Evolutionary conservation across 306 rosid species (phyloP).

Genomic region (Mimosa pudica): DNA sequence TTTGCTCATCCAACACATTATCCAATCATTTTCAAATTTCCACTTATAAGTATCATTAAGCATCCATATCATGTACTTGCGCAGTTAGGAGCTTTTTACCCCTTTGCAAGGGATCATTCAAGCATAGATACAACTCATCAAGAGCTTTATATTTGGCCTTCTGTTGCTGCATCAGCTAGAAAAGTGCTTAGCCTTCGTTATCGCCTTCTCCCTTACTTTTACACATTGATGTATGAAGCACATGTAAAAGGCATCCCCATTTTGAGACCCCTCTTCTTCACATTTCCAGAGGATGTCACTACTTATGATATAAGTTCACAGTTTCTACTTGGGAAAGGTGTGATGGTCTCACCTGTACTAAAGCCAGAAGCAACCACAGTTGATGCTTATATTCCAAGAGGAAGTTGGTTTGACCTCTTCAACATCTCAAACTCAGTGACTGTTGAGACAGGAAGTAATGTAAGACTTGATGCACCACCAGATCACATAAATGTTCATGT

Average conservation of each 20-base stretch:
- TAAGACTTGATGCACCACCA: conserved; percentile 65
- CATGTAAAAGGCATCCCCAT: conserved; percentile 71
- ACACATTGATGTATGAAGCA: conserved; percentile 83
- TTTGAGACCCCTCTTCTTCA: conserved; percentile 84
- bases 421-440: conserved; percentile 62
- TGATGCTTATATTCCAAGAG: conserved; percentile 74
- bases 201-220: conserved; percentile 78
- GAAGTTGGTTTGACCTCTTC: conserved; percentile 90
- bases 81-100: conserved; percentile 90
- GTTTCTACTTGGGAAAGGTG: conserved; percentile 72
- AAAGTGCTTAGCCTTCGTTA: conserved; percentile 85
- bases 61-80: neutral
- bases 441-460: conserved; percentile 47
- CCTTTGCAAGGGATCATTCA: conserved; percentile 90
- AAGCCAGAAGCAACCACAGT: conserved; percentile 55
- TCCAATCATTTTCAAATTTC: neutral
- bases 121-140: conserved; percentile 43
- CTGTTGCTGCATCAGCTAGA: conserved; percentile 80
- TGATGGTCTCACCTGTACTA: conserved; percentile 81
- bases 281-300: conserved; percentile 73
- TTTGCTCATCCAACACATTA: too few species aligned
- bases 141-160: conserved; percentile 90
- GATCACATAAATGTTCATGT: conserved; percentile 82
- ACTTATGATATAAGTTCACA: conserved; percentile 72
- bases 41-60: neutral